Conservation (phyloP, 805 yeast species). For the Starmerella bombi region DNA sequence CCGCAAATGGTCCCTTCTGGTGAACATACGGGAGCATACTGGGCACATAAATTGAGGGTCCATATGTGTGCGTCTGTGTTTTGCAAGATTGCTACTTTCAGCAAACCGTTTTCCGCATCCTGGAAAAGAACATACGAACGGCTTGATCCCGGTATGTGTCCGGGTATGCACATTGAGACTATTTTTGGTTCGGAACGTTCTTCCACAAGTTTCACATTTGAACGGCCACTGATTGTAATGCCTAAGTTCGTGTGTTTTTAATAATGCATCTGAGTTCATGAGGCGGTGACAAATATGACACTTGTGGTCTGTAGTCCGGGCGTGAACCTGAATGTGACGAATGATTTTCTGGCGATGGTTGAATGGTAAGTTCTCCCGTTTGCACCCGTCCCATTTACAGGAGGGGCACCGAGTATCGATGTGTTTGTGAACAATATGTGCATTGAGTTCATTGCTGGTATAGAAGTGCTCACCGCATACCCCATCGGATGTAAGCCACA, state of each 20-base stretch:
- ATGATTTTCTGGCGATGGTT: constrained; percentile 73
- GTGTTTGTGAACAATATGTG: constrained; percentile 57
- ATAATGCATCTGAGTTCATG: constrained; percentile 66
- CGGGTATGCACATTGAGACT: constrained; percentile 72
- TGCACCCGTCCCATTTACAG: constrained; percentile 73
- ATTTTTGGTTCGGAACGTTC: constrained; percentile 68
- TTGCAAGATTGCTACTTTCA: constrained; percentile 77
- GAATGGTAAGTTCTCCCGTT: constrained; percentile 47
- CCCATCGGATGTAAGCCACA: constrained; percentile 19
- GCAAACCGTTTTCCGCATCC: constrained; percentile 76
- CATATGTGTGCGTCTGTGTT: constrained; percentile 71
- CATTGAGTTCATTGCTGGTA: constrained; percentile 48
- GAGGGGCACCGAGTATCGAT: constrained; percentile 51
- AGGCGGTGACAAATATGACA: constrained; percentile 56
- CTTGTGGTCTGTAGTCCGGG: constrained; percentile 65
- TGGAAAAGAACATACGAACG: constrained; percentile 63
- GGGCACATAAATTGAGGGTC: constrained; percentile 18
- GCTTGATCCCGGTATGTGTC: constrained; percentile 84
- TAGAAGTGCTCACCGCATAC: constrained; percentile 41
- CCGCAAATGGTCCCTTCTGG: constrained; percentile 20
- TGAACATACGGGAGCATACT: constrained; percentile 17
- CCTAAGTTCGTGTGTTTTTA: constrained; percentile 66
- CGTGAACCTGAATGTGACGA: constrained; percentile 80
- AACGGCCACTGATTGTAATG: constrained; percentile 90
- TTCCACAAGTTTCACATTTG: constrained; percentile 57